A percentile compares a stretch with the other conserved stretches of the same genome.
These are phyloP conservation scores for Mucor saturninus DNA, from an alignment of 371 early-diverging fungal genomes.

Conservation along the genomic window DNA sequence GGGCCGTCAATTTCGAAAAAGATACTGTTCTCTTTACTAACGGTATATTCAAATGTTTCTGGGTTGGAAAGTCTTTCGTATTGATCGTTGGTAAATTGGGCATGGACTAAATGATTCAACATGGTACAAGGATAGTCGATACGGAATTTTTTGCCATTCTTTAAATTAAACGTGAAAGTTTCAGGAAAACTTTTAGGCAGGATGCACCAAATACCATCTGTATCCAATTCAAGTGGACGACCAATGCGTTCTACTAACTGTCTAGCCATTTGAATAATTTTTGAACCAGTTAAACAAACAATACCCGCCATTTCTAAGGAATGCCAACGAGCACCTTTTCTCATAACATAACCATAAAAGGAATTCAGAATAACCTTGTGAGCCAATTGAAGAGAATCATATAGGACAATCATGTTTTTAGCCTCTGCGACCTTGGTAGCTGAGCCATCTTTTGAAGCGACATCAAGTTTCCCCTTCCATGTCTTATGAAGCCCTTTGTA, in stretches of 20 bases:
- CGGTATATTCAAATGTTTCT: constrained; percentile 69
- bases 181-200: constrained; percentile 95
- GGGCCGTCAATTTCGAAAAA: constrained; percentile 99
- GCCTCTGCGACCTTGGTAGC: constrained; percentile 83
- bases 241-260: constrained; percentile 95
- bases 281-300: constrained; percentile 97
- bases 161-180: constrained; percentile 83
- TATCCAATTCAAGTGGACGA: constrained; percentile 97
- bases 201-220: constrained; percentile 99
- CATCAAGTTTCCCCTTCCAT: constrained; percentile 87
- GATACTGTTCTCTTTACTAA: constrained; percentile 93
- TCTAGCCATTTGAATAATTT: constrained; percentile 97
- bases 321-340: constrained; percentile 99
- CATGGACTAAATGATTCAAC: constrained; percentile 98
- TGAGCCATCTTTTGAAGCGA: constrained; percentile 68
- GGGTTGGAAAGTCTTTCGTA: constrained; percentile 83
- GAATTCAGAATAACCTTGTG: constrained; percentile 99
- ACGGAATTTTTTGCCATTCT: constrained; percentile 75
- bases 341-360: constrained; percentile 99
- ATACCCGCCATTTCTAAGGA: constrained; percentile 99
- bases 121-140: constrained; percentile 97
- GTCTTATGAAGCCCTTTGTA: constrained; percentile 95
- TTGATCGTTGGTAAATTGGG: constrained; percentile 97
- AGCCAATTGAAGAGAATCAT: constrained; percentile 98
- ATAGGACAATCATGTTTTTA: constrained; percentile 93